Evolutionary conservation across 176 grass and related monocot species (phyloP), one percentile per base, ranked within the genome.

Genomic region (Raddia distichophylla): DNA sequence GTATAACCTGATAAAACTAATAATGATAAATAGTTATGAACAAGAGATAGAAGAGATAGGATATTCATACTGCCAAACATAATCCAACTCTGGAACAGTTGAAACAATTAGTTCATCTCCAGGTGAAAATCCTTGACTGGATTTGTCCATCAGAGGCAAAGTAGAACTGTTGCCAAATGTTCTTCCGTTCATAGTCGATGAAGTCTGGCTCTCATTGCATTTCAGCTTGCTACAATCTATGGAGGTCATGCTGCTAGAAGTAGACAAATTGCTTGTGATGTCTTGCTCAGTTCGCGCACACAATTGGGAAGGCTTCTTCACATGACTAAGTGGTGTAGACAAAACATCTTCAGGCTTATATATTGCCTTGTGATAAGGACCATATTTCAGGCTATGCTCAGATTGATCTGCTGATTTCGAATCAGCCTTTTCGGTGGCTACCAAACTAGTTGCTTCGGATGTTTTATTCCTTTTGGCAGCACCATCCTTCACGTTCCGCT

Each of bases 41-140:
- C 44, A 45, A 46, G 35, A 18, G 18, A 46, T 62, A 52, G 64
- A 67, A 67, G 73, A 16, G 56, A 47, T 73, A 74, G 66, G 86
- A 86, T n/a, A 86, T 55, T 20, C 92, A 72, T 98, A 98, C 95
- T 91, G 95, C 95, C 95, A 98, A 76, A 94, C 87, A 56, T 72
- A 94, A 48, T 87, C 84, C 50, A 93, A 51, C 82, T 94, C 87
- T 79, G 92, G 95, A 63, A 94, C 63, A 72, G 86, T 86, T 64
- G 92, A 80, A 67, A 82, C 64, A 80, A 58, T 87, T 69, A 76
- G 57, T 86, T 84, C 69, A 88, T 84, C 67, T 48, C 66, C 73
- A 75, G 67, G 52, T 80, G 69, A 59, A 76, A 79, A 77, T 43
- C 3, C 70, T 84, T 73, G 85, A 80, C 80, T 60, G 43, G 80